These are phyloP conservation scores for Primulina tabacum DNA, from an alignment of 257 asterid species.

Conservation along the genomic window DNA sequence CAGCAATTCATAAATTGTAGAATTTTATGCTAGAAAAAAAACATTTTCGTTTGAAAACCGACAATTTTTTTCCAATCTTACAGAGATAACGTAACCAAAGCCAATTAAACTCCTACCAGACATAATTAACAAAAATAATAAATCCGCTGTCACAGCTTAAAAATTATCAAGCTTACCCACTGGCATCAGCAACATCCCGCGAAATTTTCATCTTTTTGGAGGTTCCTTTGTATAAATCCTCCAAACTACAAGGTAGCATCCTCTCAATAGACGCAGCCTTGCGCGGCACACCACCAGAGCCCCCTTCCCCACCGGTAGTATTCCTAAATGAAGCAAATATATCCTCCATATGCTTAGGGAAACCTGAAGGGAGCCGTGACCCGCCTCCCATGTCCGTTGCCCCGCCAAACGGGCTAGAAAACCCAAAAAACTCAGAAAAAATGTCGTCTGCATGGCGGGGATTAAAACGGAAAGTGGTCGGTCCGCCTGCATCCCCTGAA, in stretches of 20 bases:
- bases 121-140: background rate
- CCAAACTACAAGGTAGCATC: constrained; percentile 10
- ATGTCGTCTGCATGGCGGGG: constrained; percentile 49
- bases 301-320: constrained; percentile 14
- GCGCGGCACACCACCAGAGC: background rate
- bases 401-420: constrained; percentile 36
- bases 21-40: no score
- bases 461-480: constrained; percentile 37
- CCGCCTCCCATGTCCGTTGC: constrained; percentile 29
- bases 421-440: constrained; percentile 43
- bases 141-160: background rate
- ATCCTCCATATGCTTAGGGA: constrained; percentile 16
- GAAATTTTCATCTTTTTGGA: constrained; percentile 63
- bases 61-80: no score
- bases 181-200: constrained; percentile 45
- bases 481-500: constrained; percentile 41
- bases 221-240: constrained; percentile 14
- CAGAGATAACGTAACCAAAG: background rate
- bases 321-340: constrained; percentile 12
- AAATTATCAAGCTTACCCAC: constrained; percentile 43
- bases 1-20: background rate
- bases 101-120: background rate
- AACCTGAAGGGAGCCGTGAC: constrained; percentile 27
- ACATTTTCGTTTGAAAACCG: no score
- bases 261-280: constrained; percentile 9